phyloP scores from a whole-genome alignment of 208 protist species.

The Trypanosomatidae sp. region DNA sequence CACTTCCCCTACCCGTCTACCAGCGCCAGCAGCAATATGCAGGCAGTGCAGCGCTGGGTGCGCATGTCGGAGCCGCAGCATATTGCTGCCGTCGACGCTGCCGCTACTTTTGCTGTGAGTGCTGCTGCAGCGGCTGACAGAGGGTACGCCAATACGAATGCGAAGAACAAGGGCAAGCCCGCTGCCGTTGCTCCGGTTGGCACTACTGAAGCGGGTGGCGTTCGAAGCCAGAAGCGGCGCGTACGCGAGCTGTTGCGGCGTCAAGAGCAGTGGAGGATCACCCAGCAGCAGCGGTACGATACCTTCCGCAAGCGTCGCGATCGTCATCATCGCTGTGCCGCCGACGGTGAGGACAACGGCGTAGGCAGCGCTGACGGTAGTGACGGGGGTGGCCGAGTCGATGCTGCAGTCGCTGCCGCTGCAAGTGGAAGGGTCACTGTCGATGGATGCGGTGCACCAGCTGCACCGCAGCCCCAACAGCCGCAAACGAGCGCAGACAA shows the following conservation, averaged over 20 bases:
- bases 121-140: background rate
- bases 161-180: background rate
- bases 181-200: background rate
- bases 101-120: background rate
- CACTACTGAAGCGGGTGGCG: background rate
- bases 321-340: constrained; percentile 11
- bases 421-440: background rate
- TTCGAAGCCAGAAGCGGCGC: constrained; percentile 11
- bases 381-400: background rate
- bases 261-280: constrained; percentile 17
- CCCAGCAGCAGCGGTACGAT: constrained; percentile 34
- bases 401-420: background rate
- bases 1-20: constrained; percentile 70
- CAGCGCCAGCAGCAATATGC: constrained; percentile 24
- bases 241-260: constrained; percentile 25
- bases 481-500: background rate
- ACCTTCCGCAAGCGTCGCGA: constrained; percentile 25
- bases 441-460: background rate
- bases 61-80: constrained; percentile 15
- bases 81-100: background rate
- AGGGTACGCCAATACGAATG: background rate
- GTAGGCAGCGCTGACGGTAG: background rate
- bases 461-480: background rate
- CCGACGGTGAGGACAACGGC: constrained; percentile 4
- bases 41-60: constrained; percentile 21